Base-by-base conservation (phyloP, 768 basidiomycete genomes). In the Tylopilus plumbeoviolaceoides region DNA sequence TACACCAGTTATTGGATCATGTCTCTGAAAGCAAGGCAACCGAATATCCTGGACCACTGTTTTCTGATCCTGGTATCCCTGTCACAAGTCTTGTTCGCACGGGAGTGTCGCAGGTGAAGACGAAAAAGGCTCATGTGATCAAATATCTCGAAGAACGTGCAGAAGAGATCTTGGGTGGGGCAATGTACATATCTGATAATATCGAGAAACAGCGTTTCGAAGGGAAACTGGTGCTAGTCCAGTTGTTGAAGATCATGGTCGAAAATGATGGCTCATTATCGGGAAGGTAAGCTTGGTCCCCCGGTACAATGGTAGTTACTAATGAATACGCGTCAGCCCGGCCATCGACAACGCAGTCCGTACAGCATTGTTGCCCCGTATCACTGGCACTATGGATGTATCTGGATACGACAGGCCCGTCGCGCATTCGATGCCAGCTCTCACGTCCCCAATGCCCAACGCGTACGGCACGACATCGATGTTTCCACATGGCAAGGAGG, bases 251-350 rank as follows among this genome's bases (percentile, higher is more conserved):
- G 63, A 73, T 88, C 8, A 79, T 98, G 80, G 78, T 98, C 1
- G 88, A 95, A 59, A 84, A 95, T 57, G 94, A 98, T 57, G 95
- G 97, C 1, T 82, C 82, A 48, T 70, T 97, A 18, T 82, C 84
- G 30, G 93, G 92, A 73, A 89, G 83, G 95, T 98, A 69, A 64
- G 20, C 23, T 33, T 43, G 20, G 21, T n/a, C 42, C 11, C n/a
- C 36, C n/a, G 30, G 23, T 1, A 17, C n/a, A 23, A 38, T 38
- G 41, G 23, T 31, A 30, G 35, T 56, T 50, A 18, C 68, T 70
- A 33, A 69, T 28, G 44, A n/a, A 38, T 47, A n/a, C 20, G 12
- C 15, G 41, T 47, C 76, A 76, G 85, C 47, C 71, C 86, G 38
- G 74, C 83, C 53, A 75, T 89, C 14, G 94, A 97, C 57, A 70